These are phyloP conservation scores for Heimioporus sp. DNA, from an alignment of 768 basidiomycete genomes.

Conservation along the genomic window DNA sequence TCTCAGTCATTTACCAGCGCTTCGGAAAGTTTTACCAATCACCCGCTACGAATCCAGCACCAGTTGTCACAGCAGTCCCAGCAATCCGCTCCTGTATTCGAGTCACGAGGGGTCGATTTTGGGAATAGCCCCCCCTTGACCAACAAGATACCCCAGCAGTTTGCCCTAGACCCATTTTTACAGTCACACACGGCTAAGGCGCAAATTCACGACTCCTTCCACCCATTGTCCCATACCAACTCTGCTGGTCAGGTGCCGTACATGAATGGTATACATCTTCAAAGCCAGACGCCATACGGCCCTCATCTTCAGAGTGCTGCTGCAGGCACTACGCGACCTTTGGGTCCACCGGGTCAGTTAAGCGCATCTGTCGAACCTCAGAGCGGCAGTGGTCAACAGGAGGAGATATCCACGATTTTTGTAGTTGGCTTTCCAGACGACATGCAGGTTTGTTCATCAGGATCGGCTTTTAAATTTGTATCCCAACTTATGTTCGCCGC, in stretches of 20 bases:
- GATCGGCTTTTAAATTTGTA: conserved; percentile 2
- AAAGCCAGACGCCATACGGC: conserved; percentile 76
- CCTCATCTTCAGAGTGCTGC: conserved; percentile 53
- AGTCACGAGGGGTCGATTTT: conserved; percentile 34
- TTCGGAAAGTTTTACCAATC: conserved; percentile 25
- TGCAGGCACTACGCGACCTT: conserved; percentile 22
- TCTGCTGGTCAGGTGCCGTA: conserved; percentile 34
- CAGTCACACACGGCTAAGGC: conserved; percentile 28
- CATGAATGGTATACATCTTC: conserved; percentile 47
- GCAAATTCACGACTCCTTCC: conserved; percentile 34
- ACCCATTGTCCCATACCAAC: conserved; percentile 31
- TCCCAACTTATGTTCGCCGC: conserved; percentile 14
- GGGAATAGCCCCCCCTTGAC: conserved; percentile 24
- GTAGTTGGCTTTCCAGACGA: conserved; percentile 99
- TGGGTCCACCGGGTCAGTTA: conserved; percentile 29
- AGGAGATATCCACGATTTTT: conserved; percentile 96
- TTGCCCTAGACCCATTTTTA: conserved; percentile 33
- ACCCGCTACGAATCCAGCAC: conserved; percentile 31
- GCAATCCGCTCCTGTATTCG: conserved; percentile 25
- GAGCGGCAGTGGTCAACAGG: conserved; percentile 41
- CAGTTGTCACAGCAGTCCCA: conserved; percentile 37
- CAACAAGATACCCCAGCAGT: conserved; percentile 30
- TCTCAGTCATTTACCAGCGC: conserved; percentile 25
- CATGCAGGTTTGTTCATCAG: conserved; percentile 73
- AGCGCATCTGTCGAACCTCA: conserved; percentile 24